Conservation (phyloP, 1,284 basidiomycete genomes). For the Melampsora americana region DNA sequence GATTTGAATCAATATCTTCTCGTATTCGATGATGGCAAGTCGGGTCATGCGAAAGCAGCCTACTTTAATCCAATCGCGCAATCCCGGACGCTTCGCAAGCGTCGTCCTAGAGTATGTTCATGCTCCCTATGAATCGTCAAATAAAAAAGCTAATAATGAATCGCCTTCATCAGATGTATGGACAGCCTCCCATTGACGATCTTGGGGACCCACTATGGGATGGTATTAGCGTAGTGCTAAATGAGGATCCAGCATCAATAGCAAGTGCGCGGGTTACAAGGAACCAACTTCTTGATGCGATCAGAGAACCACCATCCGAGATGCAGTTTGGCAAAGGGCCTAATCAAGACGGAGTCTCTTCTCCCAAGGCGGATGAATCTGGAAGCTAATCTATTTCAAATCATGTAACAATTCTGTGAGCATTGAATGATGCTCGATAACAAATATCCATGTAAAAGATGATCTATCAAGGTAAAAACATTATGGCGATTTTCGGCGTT, state of each 20-base stretch:
- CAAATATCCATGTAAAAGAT: too few species aligned
- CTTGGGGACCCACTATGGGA: slow-evolving; percentile 28
- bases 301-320: slow-evolving; percentile 10
- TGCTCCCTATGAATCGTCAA: background rate
- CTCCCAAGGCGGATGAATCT: too few species aligned
- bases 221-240: slow-evolving; percentile 24
- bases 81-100: slow-evolving; percentile 38
- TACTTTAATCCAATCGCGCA: slow-evolving; percentile 33
- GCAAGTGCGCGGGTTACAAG: slow-evolving; percentile 10
- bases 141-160: too few species aligned
- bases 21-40: slow-evolving; percentile 33
- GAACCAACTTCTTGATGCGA: slow-evolving; percentile 6
- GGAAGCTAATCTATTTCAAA: too few species aligned
- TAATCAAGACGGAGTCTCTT: too few species aligned
- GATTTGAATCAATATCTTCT: slow-evolving; percentile 33
- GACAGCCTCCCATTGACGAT: slow-evolving; percentile 2
- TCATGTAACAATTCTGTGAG: too few species aligned
- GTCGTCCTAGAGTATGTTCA: slow-evolving; percentile 26
- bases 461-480: too few species aligned
- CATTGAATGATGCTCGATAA: too few species aligned
- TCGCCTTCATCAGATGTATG: slow-evolving; percentile 12
- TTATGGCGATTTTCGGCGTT: too few species aligned
- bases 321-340: too few species aligned
- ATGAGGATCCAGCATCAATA: slow-evolving; percentile 11
- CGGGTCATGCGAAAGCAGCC: slow-evolving; percentile 21